A percentile compares a stretch with the other conserved stretches of the same genome.
These are phyloP conservation scores for Microsporum ferrugineum DNA, from an alignment of 2,329 filamentous ascomycete genomes.

Conservation along the genomic window DNA sequence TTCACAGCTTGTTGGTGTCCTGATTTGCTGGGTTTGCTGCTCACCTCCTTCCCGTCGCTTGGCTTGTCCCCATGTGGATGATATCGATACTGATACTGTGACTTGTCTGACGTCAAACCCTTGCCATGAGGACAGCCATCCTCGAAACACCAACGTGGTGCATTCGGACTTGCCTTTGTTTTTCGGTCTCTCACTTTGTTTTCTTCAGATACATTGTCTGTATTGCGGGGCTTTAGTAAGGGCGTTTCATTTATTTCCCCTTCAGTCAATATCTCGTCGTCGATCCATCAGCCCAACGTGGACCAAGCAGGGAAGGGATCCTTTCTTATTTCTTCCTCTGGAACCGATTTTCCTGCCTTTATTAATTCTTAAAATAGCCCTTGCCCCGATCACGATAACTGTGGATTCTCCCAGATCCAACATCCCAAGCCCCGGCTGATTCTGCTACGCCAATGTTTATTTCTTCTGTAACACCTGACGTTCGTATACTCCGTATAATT, in stretches of 20 bases:
- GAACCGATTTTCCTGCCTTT: neutral
- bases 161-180: neutral
- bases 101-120: slow-evolving; percentile 1
- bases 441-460: slow-evolving; percentile 2
- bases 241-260: neutral
- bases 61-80: neutral
- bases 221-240: neutral
- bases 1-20: neutral
- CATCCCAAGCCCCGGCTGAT: neutral
- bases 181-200: neutral
- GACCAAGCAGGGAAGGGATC: neutral
- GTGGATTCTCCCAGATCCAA: neutral
- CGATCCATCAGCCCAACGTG: neutral
- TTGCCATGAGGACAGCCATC: neutral
- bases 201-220: neutral
- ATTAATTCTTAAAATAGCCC: slow-evolving; percentile 3
- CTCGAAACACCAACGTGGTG: neutral
- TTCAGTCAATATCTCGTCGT: neutral
- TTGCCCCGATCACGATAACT: slow-evolving; percentile 1
- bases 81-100: neutral
- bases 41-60: slow-evolving; percentile 1
- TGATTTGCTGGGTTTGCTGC: neutral
- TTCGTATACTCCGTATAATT: neutral
- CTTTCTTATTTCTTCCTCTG: neutral
- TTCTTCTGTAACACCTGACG: slow-evolving; percentile 4